phyloP scores from a whole-genome alignment of 2,329 filamentous ascomycete species.

The Atkinsonella texensis region DNA sequence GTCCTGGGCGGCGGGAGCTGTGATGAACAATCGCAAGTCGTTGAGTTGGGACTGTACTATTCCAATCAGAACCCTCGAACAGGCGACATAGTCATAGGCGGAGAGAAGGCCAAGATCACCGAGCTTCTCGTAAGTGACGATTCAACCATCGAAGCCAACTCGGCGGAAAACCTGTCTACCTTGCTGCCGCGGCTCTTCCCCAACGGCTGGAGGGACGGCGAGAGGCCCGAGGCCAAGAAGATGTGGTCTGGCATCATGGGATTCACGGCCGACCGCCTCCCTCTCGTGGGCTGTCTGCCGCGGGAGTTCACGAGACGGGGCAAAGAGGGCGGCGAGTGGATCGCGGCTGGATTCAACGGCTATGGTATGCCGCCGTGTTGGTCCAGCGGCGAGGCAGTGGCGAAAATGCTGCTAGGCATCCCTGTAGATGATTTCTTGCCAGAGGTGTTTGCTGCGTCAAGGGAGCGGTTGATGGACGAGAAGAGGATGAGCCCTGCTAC shows the following conservation, averaged over 20 bases:
- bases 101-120: conserved; percentile 27
- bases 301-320: conserved; percentile 12
- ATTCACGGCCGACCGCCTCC: conserved; percentile 31
- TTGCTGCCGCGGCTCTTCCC: conserved; percentile 27
- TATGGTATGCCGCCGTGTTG: conserved; percentile 40
- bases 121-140: conserved; percentile 34
- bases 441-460: conserved; percentile 9
- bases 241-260: conserved; percentile 37
- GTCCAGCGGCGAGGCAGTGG: conserved; percentile 31
- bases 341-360: conserved; percentile 34
- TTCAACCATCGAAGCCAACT: conserved; percentile 22
- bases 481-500: neutral
- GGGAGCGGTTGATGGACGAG: conserved; percentile 6
- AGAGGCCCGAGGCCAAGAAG: conserved; percentile 18
- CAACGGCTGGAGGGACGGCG: conserved; percentile 15
- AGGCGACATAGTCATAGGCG: conserved; percentile 38
- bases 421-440: conserved; percentile 13
- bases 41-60: conserved; percentile 14
- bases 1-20: conserved; percentile 28
- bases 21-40: conserved; percentile 34
- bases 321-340: conserved; percentile 28
- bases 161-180: conserved; percentile 20
- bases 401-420: conserved; percentile 14
- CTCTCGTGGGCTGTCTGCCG: conserved; percentile 33
- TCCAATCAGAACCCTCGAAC: conserved; percentile 15